A percentile compares a stretch with the other conserved stretches of the same genome.
These are phyloP conservation scores for Parascedosporium putredinis DNA, from an alignment of 2,329 filamentous ascomycete genomes.

Conservation along the genomic window DNA sequence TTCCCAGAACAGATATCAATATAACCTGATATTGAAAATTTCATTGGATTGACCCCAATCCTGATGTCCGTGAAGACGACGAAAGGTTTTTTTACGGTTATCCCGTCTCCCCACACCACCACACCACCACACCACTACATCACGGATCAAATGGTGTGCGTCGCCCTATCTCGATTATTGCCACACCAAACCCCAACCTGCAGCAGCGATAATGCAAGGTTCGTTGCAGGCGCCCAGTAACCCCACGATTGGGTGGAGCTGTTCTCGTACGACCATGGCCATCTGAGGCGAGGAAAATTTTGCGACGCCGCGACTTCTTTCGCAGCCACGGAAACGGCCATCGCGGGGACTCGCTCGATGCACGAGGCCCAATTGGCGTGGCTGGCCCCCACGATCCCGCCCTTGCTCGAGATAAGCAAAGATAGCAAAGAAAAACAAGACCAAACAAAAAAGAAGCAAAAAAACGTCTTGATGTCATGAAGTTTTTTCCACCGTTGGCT, in stretches of 20 bases:
- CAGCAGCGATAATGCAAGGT: background rate
- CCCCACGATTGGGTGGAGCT: background rate
- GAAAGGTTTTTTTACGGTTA: too few species aligned
- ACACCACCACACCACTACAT: background rate
- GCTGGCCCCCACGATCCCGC: too few species aligned
- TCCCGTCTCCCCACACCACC: background rate
- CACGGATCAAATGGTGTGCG: background rate
- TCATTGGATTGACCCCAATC: background rate
- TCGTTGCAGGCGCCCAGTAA: background rate
- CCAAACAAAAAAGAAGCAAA: too few species aligned
- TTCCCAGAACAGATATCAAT: background rate
- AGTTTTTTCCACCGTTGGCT: too few species aligned
- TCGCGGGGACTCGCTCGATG: too few species aligned
- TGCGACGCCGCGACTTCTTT: background rate
- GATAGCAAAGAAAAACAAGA: too few species aligned
- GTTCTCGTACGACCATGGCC: background rate
- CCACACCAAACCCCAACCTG: background rate
- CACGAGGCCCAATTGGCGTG: too few species aligned
- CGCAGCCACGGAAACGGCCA: background rate
- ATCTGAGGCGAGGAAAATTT: background rate
- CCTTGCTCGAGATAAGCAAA: too few species aligned
- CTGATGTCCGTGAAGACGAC: too few species aligned
- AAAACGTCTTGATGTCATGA: too few species aligned
- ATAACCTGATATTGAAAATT: background rate
- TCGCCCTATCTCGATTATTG: background rate